phyloP scores from a whole-genome alignment of 1,284 basidiomycete species.

The Wolfiporia cocos region DNA sequence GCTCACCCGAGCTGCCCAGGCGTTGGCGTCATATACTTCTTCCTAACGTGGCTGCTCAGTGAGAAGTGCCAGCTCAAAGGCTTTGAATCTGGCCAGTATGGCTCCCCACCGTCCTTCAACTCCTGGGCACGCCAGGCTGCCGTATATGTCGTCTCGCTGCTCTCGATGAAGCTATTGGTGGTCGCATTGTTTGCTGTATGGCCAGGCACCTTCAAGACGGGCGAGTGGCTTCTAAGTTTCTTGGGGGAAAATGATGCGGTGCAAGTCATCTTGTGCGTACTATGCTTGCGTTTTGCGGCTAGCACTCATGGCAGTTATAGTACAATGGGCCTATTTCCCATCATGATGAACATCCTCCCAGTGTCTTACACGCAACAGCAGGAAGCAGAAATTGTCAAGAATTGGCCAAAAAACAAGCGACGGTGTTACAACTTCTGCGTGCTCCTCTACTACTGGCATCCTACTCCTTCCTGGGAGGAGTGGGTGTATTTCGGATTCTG shows the following conservation, averaged over 20 bases:
- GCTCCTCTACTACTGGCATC: slow-evolving; percentile 9
- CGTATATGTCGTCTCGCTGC: slow-evolving; percentile 79
- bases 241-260: slow-evolving; percentile 59
- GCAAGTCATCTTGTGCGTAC: slow-evolving; percentile 83
- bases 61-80: slow-evolving; percentile 65
- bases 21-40: slow-evolving; percentile 79
- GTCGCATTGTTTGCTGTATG: slow-evolving; percentile 69
- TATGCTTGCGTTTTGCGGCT: not conserved
- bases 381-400: slow-evolving; percentile 4
- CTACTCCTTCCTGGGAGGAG: slow-evolving; percentile 10
- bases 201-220: slow-evolving; percentile 66
- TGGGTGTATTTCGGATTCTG: slow-evolving; percentile 29
- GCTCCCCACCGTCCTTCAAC: slow-evolving; percentile 63
- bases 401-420: slow-evolving; percentile 9
- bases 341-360: slow-evolving; percentile 84
- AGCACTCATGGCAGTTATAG: too few species aligned
- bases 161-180: slow-evolving; percentile 89
- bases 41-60: slow-evolving; percentile 64
- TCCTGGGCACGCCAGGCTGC: slow-evolving; percentile 84
- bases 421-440: slow-evolving; percentile 13
- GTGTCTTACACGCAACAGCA: not conserved
- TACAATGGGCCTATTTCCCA: slow-evolving; percentile 90
- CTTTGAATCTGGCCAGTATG: slow-evolving; percentile 86
- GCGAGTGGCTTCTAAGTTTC: slow-evolving; percentile 82
- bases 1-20: too few species aligned